A percentile compares a stretch with the other conserved stretches of the same genome.
These are phyloP conservation scores for Yarrowia sp. DNA, from an alignment of 805 yeast genomes.

Conservation along the genomic window DNA sequence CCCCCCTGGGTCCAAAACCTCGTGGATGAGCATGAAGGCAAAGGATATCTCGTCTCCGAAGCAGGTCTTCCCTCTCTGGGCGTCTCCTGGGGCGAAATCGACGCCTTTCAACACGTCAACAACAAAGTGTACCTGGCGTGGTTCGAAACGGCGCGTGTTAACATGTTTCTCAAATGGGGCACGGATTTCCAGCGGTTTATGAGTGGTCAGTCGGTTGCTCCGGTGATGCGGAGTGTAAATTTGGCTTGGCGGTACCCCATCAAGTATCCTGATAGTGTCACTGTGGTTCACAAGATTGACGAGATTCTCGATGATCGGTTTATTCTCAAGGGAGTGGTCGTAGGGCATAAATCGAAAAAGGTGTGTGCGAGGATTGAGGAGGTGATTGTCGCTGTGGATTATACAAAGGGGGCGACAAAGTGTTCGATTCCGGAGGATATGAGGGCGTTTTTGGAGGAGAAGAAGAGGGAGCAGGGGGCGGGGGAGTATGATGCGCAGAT, in stretches of 20 bases:
- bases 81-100: conserved; percentile 33
- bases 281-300: conserved; percentile 31
- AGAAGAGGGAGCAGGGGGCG: conserved; percentile 1
- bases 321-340: conserved; percentile 31
- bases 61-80: conserved; percentile 27
- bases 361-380: conserved; percentile 34
- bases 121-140: conserved; percentile 34
- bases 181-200: conserved; percentile 30
- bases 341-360: conserved; percentile 31
- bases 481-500: conserved; percentile 10
- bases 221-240: conserved; percentile 33
- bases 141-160: conserved; percentile 31
- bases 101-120: conserved; percentile 35
- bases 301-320: conserved; percentile 32
- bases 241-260: conserved; percentile 34
- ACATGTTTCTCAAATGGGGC: conserved; percentile 27
- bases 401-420: conserved; percentile 30
- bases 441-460: conserved; percentile 27
- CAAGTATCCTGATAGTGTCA: conserved; percentile 32
- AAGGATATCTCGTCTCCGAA: conserved; percentile 2
- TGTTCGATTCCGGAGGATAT: conserved; percentile 31
- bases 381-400: conserved; percentile 33
- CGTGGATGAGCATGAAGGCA: conserved; percentile 16
- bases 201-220: conserved; percentile 31
- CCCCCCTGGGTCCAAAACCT: conserved; percentile 3